phyloP scores from a whole-genome alignment of 148 eudicot genomes.

The Simmondsia chinensis region DNA sequence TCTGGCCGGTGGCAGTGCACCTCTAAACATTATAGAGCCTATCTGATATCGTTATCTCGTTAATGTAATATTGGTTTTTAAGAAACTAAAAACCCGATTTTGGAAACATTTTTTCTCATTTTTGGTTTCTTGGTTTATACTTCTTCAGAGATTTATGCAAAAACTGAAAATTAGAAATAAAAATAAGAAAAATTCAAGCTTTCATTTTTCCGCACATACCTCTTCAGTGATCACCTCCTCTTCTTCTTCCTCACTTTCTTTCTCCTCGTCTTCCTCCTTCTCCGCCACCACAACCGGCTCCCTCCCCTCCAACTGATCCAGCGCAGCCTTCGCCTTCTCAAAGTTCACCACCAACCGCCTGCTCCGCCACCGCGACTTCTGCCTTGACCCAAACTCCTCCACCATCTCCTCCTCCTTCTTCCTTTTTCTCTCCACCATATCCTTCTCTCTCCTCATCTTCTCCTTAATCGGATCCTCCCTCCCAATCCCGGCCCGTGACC shows the following conservation, averaged over 20 bases:
- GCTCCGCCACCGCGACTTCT: slow-evolving; percentile 55
- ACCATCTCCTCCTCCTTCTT: slow-evolving; percentile 42
- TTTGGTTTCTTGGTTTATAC: too few species aligned
- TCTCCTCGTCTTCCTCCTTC: slow-evolving; percentile 27
- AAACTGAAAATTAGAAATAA: neutral
- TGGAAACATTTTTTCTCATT: too few species aligned
- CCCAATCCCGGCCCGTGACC: slow-evolving; percentile 75
- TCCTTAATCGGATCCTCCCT: slow-evolving; percentile 69
- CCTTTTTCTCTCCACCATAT: slow-evolving; percentile 26
- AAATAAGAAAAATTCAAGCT: neutral
- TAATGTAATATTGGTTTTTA: too few species aligned
- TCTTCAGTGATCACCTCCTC: slow-evolving; percentile 67
- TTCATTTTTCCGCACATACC: slow-evolving; percentile 37
- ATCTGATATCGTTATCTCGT: too few species aligned
- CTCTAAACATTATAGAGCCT: too few species aligned
- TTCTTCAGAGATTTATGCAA: neutral
- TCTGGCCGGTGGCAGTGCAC: too few species aligned
- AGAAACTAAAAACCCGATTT: too few species aligned
- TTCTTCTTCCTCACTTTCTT: slow-evolving; percentile 48
- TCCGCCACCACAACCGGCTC: slow-evolving; percentile 38
- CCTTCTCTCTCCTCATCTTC: slow-evolving; percentile 49
- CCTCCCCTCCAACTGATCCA: slow-evolving; percentile 75
- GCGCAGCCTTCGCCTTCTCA: slow-evolving; percentile 58
- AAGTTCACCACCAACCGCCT: slow-evolving; percentile 37
- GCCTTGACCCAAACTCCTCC: slow-evolving; percentile 57